A percentile compares a stretch with the other conserved stretches of the same genome.
These are phyloP conservation scores for Cryptosporidium felis DNA, from an alignment of 169 alveolate genomes.

Conservation along the genomic window DNA sequence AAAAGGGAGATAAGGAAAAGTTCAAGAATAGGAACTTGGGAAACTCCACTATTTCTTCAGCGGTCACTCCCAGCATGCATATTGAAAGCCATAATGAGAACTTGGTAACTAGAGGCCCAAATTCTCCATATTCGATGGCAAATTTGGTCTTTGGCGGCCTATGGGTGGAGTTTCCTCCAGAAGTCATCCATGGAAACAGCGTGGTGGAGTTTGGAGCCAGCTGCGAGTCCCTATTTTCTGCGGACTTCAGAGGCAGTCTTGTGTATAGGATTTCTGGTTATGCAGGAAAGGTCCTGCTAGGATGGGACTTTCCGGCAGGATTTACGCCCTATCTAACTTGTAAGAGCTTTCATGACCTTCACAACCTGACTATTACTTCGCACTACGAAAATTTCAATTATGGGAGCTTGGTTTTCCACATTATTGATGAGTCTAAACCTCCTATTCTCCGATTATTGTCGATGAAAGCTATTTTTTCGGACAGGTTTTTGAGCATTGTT, in stretches of 20 bases:
- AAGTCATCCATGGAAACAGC: conserved; percentile 2
- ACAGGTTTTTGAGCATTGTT: conserved; percentile 25
- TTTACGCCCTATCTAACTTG: conserved; percentile 31
- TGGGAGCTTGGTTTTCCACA: conserved; percentile 39
- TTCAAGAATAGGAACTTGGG: conserved; percentile 23
- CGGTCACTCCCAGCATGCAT: conserved; percentile 61
- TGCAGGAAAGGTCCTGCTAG: conserved; percentile 45
- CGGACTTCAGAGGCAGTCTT: conserved; percentile 29
- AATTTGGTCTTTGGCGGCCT: conserved; percentile 59
- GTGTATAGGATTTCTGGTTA: conserved; percentile 56
- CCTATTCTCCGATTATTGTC: conserved; percentile 21
- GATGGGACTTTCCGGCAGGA: conserved; percentile 68
- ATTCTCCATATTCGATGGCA: conserved; percentile 48
- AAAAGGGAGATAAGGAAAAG: conserved; percentile 15
- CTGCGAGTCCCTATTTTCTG: conserved; percentile 54
- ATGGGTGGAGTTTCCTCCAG: conserved; percentile 67
- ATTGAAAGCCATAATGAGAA: conserved; percentile 20
- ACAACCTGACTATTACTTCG: conserved; percentile 14
- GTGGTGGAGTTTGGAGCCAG: conserved; percentile 56
- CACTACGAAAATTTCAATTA: conserved; percentile 58
- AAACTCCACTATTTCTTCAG: conserved; percentile 50
- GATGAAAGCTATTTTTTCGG: conserved; percentile 43
- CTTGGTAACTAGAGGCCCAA: conserved; percentile 47
- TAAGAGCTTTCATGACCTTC: conserved; percentile 50
- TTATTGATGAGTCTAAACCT: conserved; percentile 39